Percentiles rank a stretch among this genome's conserved stretches.
Evolutionary conservation across 2,329 filamentous ascomycete species (phyloP).

Genomic region (Cryphonectria japonica): DNA sequence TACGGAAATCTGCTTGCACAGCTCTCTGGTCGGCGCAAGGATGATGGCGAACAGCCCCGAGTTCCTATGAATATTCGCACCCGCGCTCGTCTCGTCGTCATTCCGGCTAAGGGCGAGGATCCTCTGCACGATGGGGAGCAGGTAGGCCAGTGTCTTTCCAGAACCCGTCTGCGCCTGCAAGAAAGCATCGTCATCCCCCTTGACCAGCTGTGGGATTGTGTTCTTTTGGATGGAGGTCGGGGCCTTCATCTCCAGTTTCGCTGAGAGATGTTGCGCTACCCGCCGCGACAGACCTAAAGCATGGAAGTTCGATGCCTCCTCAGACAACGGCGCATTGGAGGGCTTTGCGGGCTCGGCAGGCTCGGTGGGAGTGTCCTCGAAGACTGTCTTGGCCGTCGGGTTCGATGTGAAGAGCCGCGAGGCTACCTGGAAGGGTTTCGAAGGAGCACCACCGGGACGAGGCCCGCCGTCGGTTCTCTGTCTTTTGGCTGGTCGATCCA

Average conservation of each 20-base stretch:
- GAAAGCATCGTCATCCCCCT: slow-evolving; percentile 86
- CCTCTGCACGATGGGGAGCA: slow-evolving; percentile 87
- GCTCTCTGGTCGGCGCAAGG: slow-evolving; percentile 89
- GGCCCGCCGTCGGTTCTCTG: slow-evolving; percentile 36
- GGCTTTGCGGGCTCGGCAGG: slow-evolving; percentile 66
- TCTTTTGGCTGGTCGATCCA: slow-evolving; percentile 36
- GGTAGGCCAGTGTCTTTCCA: slow-evolving; percentile 95
- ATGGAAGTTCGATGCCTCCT: slow-evolving; percentile 84
- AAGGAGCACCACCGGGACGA: slow-evolving; percentile 37
- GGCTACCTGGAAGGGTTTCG: slow-evolving; percentile 61
- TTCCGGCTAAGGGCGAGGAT: slow-evolving; percentile 75
- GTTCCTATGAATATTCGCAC: slow-evolving; percentile 71
- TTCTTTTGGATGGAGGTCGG: slow-evolving; percentile 95
- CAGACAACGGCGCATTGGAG: slow-evolving; percentile 87
- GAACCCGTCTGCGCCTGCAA: slow-evolving; percentile 97
- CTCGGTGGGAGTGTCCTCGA: slow-evolving; percentile 50
- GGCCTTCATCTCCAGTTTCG: slow-evolving; percentile 85
- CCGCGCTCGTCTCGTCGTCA: slow-evolving; percentile 48
- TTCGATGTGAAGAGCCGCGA: slow-evolving; percentile 95
- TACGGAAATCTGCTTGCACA: slow-evolving; percentile 89
- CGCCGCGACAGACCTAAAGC: slow-evolving; percentile 80
- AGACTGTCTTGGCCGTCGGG: slow-evolving; percentile 69
- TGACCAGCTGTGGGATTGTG: slow-evolving; percentile 78
- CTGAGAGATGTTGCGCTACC: slow-evolving; percentile 79
- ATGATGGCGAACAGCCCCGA: slow-evolving; percentile 93